Percentiles rank a stretch among this genome's conserved stretches.
Evolutionary conservation across 1,284 basidiomycete genomes (phyloP).

Genomic region (Vanrija sp.): DNA sequence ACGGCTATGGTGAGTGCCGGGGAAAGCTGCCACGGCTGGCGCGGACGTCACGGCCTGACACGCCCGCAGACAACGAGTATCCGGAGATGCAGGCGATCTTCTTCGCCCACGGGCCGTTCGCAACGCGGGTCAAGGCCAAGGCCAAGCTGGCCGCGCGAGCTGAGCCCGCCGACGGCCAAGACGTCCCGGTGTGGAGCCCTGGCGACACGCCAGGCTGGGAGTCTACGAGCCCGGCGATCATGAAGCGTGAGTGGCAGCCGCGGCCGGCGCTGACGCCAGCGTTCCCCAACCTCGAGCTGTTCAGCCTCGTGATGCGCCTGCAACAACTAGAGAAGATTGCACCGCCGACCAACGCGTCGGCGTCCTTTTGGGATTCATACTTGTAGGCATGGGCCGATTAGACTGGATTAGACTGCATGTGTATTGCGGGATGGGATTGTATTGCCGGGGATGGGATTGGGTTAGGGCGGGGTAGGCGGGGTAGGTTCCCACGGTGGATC

Average conservation of each 20-base stretch:
- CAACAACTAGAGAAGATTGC: conserved; percentile 60
- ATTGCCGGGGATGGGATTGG: too few species aligned
- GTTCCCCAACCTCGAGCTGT: conserved; percentile 79
- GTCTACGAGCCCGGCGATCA: conserved; percentile 51
- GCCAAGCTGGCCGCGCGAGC: conserved; percentile 59
- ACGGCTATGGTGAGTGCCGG: conserved; percentile 8
- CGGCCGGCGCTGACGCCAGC: conserved; percentile 35
- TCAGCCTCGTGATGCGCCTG: conserved; percentile 72
- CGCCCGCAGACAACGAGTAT: conserved; percentile 59
- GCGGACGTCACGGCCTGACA: conserved; percentile 54
- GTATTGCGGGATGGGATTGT: conserved; percentile 62
- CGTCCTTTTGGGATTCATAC: conserved; percentile 7
- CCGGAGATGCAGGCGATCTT: conserved; percentile 82
- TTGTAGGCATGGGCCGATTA: conserved; percentile 2
- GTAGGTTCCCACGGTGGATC: too few species aligned
- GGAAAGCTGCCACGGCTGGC: too few species aligned
- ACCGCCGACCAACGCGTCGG: conserved; percentile 52
- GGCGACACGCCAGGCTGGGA: conserved; percentile 56
- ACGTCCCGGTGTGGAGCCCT: too few species aligned
- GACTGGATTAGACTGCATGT: neutral
- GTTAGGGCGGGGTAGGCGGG: too few species aligned
- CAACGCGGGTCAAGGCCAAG: conserved; percentile 1
- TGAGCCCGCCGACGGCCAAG: conserved; percentile 53
- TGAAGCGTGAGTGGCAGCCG: conserved; percentile 51
- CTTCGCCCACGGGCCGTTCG: conserved; percentile 54